A percentile compares a stretch with the other conserved stretches of the same genome.
These are phyloP conservation scores for Trichoderma sp. DNA, from an alignment of 2,329 filamentous ascomycete genomes.

Conservation along the genomic window DNA sequence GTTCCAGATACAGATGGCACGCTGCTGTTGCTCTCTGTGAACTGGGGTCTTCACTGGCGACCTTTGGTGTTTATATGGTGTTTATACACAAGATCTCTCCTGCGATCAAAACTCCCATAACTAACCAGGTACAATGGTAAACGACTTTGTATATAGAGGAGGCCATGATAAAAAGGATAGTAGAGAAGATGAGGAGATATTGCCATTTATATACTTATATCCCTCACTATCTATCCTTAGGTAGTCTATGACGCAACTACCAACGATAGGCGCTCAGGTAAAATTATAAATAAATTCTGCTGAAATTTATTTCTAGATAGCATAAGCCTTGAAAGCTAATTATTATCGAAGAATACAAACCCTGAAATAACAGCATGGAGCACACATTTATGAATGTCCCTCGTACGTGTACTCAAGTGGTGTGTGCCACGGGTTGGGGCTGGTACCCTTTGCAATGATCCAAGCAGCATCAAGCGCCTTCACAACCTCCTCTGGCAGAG, in stretches of 20 bases:
- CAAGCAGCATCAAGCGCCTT: constrained; percentile 25
- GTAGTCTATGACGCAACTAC: background rate
- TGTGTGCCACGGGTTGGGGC: constrained; percentile 7
- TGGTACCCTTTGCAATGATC: constrained; percentile 3
- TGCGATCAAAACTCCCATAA: background rate
- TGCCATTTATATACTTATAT: background rate
- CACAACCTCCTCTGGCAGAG: constrained; percentile 69
- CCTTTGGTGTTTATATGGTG: background rate
- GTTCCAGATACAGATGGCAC: background rate
- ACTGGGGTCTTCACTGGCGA: background rate
- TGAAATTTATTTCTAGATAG: background rate
- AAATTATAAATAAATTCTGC: background rate
- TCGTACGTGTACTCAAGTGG: constrained; percentile 9
- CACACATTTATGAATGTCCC: background rate
- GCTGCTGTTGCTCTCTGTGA: background rate
- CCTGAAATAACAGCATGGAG: background rate
- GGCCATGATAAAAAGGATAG: background rate
- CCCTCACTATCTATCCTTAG: too few species aligned
- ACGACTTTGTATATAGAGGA: background rate
- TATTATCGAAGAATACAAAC: background rate
- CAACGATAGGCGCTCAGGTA: background rate
- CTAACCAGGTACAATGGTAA: background rate
- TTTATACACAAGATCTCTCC: background rate
- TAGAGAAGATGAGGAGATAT: background rate
- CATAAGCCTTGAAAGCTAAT: background rate